These are phyloP conservation scores for Mycena polygramma DNA, from an alignment of 768 basidiomycete genomes.

Conservation along the genomic window DNA sequence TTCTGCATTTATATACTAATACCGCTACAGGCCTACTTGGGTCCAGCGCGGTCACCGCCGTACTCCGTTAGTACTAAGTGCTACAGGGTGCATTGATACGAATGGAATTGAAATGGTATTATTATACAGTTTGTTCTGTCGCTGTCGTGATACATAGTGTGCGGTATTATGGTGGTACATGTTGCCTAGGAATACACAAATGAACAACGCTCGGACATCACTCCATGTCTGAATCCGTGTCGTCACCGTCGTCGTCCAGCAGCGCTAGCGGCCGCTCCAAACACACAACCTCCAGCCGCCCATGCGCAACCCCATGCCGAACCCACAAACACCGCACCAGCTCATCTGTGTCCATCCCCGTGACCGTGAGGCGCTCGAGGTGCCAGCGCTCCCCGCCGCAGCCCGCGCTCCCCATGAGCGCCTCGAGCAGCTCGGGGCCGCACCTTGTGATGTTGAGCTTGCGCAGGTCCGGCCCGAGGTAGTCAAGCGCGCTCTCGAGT, in stretches of 20 bases:
- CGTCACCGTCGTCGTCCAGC: no score
- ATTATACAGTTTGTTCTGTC: background rate
- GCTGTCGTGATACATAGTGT: background rate
- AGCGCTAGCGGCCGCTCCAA: background rate
- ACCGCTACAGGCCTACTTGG: no score
- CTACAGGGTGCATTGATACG: no score
- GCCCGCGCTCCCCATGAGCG: background rate
- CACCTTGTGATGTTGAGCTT: background rate
- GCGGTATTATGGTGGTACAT: background rate
- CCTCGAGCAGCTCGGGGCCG: background rate
- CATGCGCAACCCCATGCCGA: background rate
- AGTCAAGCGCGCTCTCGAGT: background rate
- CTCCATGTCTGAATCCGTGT: no score
- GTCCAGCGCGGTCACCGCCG: no score
- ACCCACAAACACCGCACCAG: background rate
- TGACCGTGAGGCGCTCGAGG: conserved; percentile 3
- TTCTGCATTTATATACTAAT: no score
- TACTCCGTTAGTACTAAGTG: no score
- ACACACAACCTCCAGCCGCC: background rate
- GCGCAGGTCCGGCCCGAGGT: conserved; percentile 5
- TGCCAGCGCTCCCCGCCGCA: background rate
- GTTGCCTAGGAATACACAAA: background rate
- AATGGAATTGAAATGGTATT: no score
- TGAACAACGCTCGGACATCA: no score
- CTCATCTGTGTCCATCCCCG: conserved; percentile 1